These are phyloP conservation scores for Ambrosia hybrid DNA, from an alignment of 140 eudicot genomes.

Conservation along the genomic window DNA sequence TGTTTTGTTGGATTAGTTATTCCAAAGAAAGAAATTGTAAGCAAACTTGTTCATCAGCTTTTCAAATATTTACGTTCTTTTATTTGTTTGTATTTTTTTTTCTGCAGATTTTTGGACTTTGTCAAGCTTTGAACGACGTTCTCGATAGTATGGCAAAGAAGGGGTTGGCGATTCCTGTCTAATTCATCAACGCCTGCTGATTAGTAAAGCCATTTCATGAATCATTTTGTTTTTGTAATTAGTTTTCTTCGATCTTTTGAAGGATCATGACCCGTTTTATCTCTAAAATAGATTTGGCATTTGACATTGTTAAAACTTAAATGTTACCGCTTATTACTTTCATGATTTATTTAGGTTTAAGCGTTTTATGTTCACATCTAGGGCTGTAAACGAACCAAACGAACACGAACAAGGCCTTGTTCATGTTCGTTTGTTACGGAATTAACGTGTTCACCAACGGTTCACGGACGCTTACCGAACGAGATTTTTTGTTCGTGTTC, in stretches of 20 bases:
- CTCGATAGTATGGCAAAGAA: conserved; percentile 97
- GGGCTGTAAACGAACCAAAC: no score
- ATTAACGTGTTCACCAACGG: no score
- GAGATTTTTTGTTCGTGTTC: no score
- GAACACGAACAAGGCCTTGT: no score
- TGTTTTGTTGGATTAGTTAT: background rate
- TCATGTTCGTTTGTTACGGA: no score
- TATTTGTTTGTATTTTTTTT: background rate
- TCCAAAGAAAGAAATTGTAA: no score
- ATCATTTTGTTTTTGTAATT: conserved; percentile 25
- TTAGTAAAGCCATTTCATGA: background rate
- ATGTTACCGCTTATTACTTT: background rate
- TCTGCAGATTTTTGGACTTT: conserved; percentile 84
- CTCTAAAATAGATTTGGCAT: conserved; percentile 6
- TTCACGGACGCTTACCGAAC: no score
- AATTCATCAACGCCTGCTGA: conserved; percentile 12
- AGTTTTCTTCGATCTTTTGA: conserved; percentile 5
- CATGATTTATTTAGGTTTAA: background rate
- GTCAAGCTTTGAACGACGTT: conserved; percentile 89
- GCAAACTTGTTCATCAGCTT: background rate
- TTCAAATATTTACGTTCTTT: background rate
- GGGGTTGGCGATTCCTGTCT: conserved; percentile 85
- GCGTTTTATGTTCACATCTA: background rate
- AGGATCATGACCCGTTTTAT: background rate
- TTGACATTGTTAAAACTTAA: background rate